A percentile compares a stretch with the other conserved stretches of the same genome.
Conservation (phyloP, 2,329 filamentous ascomycete genomes). For the Penicillium olsonii region DNA sequence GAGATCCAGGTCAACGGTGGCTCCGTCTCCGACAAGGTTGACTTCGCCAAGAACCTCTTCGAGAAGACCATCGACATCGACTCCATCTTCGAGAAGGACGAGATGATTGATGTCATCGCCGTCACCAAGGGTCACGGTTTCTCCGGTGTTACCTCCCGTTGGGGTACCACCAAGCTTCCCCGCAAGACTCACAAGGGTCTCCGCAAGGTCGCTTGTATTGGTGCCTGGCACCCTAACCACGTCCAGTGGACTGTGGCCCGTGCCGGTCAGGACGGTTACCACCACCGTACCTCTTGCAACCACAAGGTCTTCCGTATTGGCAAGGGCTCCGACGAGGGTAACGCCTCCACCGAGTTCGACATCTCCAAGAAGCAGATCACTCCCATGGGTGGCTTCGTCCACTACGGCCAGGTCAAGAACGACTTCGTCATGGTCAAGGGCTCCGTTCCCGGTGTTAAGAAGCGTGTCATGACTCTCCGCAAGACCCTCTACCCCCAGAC, state of each 20-base stretch:
- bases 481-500: constrained; percentile 99
- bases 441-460: constrained; percentile 96
- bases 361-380: constrained; percentile 99
- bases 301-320: constrained; percentile 99
- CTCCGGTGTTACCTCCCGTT: constrained; percentile 94
- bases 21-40: constrained; percentile 92
- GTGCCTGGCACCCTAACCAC: constrained; percentile 99
- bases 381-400: constrained; percentile 98
- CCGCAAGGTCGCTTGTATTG: constrained; percentile 99
- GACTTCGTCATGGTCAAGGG: constrained; percentile 99
- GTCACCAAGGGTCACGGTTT: constrained; percentile 99
- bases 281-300: constrained; percentile 99
- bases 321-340: constrained; percentile 86
- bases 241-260: constrained; percentile 99
- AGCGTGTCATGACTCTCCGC: constrained; percentile 97
- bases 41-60: constrained; percentile 92
- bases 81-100: constrained; percentile 97
- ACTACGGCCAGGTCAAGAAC: constrained; percentile 99
- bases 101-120: constrained; percentile 99
- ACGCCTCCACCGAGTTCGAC: constrained; percentile 92
- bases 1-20: constrained; percentile 99
- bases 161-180: constrained; percentile 99
- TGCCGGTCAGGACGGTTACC: constrained; percentile 99
- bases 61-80: constrained; percentile 97
- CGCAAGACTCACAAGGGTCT: constrained; percentile 99